These are phyloP conservation scores for Heterobasidion annosum DNA, from an alignment of 1,284 basidiomycete species.

Conservation along the genomic window DNA sequence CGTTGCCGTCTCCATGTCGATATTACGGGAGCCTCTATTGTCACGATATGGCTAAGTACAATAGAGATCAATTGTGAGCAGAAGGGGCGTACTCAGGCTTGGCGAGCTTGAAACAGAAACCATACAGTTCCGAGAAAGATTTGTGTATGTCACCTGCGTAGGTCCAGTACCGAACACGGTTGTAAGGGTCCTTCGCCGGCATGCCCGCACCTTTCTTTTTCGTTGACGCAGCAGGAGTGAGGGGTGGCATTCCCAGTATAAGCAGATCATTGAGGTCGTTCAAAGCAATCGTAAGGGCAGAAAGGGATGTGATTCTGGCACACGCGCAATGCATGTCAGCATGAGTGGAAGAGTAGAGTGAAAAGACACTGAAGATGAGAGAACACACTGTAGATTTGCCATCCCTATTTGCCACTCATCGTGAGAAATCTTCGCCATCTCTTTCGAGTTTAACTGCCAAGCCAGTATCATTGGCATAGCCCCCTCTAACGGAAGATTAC, in stretches of 20 bases:
- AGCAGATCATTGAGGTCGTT: conserved; percentile 56
- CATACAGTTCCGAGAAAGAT: conserved; percentile 56
- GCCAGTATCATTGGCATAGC: conserved; percentile 59
- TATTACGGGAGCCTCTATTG: conserved; percentile 54
- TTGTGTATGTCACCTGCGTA: conserved; percentile 39
- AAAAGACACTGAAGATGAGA: not conserved
- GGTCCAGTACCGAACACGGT: conserved; percentile 39
- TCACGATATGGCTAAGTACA: not conserved
- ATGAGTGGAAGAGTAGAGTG: not conserved
- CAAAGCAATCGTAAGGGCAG: conserved; percentile 38
- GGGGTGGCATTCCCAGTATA: conserved; percentile 35
- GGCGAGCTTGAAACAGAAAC: conserved; percentile 59
- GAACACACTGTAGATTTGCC: conserved; percentile 43
- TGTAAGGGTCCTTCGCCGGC: conserved; percentile 38
- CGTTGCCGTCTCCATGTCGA: conserved; percentile 72
- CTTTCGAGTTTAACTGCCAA: conserved; percentile 60
- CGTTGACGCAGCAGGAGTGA: conserved; percentile 25
- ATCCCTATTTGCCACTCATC: conserved; percentile 63
- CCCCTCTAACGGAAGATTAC: conserved; percentile 60
- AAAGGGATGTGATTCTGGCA: conserved; percentile 48
- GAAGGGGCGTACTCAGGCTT: conserved; percentile 44
- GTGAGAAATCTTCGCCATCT: conserved; percentile 60
- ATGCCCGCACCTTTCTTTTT: conserved; percentile 12
- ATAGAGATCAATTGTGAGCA: not conserved
- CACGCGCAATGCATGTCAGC: not conserved